phyloP scores from a whole-genome alignment of 2,329 filamentous ascomycete genomes.

The Xylariaceae sp. region DNA sequence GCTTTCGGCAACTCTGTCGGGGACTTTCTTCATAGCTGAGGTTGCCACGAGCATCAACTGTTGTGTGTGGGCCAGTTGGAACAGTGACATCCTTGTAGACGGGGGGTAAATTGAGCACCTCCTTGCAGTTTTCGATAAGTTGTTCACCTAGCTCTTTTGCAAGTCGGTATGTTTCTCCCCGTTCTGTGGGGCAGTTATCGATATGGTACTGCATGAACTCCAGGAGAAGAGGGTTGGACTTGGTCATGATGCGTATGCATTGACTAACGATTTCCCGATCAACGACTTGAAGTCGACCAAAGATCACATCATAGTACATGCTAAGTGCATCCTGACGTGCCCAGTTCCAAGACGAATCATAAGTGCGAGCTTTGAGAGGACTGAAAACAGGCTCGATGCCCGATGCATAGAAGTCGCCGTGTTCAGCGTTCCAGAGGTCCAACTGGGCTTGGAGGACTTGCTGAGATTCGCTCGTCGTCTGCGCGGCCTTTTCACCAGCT shows the following conservation, averaged over 20 bases:
- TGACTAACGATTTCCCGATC: conserved; percentile 98
- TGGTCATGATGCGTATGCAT: conserved; percentile 99
- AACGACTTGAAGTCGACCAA: conserved; percentile 88
- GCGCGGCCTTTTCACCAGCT: conserved; percentile 92
- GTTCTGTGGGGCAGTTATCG: conserved; percentile 95
- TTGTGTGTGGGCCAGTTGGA: conserved; percentile 90
- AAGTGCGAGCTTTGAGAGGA: conserved; percentile 89
- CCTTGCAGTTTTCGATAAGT: conserved; percentile 97
- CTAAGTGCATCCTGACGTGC: conserved; percentile 93
- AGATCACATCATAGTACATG: conserved; percentile 99
- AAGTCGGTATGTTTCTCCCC: conserved; percentile 97
- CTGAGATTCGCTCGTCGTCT: conserved; percentile 83
- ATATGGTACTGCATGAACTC: conserved; percentile 99
- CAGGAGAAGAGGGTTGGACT: conserved; percentile 91
- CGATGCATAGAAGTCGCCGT: conserved; percentile 93
- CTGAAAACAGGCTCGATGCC: conserved; percentile 96
- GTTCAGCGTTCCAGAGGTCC: conserved; percentile 93
- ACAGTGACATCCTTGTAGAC: conserved; percentile 96
- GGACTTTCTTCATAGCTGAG: conserved; percentile 90
- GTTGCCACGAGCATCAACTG: conserved; percentile 90
- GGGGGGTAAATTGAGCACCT: conserved; percentile 81
- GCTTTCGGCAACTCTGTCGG: conserved; percentile 87
- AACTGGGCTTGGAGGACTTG: conserved; percentile 90
- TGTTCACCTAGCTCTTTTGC: conserved; percentile 92
- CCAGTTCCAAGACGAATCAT: conserved; percentile 99